A percentile compares a stretch with the other conserved stretches of the same genome.
Evolutionary conservation across 2,329 filamentous ascomycete genomes (phyloP).

Genomic region (Beauveria sp.): DNA sequence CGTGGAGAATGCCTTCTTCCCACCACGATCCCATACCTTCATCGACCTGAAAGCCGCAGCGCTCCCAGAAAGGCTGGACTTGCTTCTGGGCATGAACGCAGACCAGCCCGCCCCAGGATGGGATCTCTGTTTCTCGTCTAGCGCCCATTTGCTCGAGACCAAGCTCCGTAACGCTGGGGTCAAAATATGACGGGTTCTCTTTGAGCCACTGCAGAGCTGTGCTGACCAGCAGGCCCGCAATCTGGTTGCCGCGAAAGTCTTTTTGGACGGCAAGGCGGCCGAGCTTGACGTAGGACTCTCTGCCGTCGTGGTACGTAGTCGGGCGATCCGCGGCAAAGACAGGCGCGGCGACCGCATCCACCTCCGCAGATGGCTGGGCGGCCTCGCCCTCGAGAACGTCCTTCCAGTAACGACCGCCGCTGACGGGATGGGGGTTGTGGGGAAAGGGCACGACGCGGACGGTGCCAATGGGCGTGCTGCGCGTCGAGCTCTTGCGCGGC

Average conservation of each 20-base stretch:
- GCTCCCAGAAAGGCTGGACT: constrained; percentile 58
- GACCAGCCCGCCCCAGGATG: constrained; percentile 65
- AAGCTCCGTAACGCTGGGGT: constrained; percentile 37
- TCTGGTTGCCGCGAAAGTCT: constrained; percentile 55
- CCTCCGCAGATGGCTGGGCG: not conserved
- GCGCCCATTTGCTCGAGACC: constrained; percentile 37
- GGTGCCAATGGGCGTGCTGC: constrained; percentile 55
- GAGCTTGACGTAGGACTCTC: constrained; percentile 75
- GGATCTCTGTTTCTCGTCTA: constrained; percentile 32
- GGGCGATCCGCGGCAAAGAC: constrained; percentile 30
- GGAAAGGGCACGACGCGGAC: constrained; percentile 77
- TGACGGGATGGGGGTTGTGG: constrained; percentile 55
- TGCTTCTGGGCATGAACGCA: constrained; percentile 71
- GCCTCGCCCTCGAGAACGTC: constrained; percentile 28
- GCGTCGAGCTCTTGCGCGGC: constrained; percentile 36
- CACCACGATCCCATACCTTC: constrained; percentile 67
- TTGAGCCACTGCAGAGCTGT: constrained; percentile 61
- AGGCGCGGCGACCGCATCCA: constrained; percentile 1
- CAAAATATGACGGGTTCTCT: constrained; percentile 49
- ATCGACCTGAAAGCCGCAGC: constrained; percentile 67
- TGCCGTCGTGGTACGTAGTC: constrained; percentile 48
- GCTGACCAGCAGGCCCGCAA: constrained; percentile 60
- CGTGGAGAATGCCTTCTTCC: constrained; percentile 77
- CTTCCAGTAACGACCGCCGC: constrained; percentile 41
- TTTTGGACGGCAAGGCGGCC: constrained; percentile 66